phyloP scores from a whole-genome alignment of 2,329 filamentous ascomycete species.

The Rosellinia necatrix region DNA sequence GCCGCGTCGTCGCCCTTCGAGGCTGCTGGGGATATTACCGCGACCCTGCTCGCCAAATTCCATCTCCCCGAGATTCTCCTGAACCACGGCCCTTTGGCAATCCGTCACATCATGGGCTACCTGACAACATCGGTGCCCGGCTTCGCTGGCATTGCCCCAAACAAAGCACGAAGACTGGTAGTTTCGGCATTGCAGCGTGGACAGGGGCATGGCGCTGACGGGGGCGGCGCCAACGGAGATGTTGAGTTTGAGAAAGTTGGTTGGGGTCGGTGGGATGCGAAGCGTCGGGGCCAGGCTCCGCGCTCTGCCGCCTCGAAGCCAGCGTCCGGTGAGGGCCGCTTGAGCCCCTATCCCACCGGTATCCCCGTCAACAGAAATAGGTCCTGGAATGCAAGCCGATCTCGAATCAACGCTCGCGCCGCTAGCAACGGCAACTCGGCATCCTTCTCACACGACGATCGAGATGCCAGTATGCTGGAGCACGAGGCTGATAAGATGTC shows the following conservation, averaged over 20 bases:
- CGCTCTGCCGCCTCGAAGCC: slow-evolving; percentile 48
- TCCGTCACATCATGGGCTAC: slow-evolving; percentile 94
- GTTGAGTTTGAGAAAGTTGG: slow-evolving; percentile 94
- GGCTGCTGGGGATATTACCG: slow-evolving; percentile 80
- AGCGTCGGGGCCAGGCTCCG: slow-evolving; percentile 67
- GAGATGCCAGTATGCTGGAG: slow-evolving; percentile 71
- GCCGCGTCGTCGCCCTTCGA: slow-evolving; percentile 63
- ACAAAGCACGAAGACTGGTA: slow-evolving; percentile 87
- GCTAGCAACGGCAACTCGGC: slow-evolving; percentile 72
- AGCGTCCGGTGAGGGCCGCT: slow-evolving; percentile 48
- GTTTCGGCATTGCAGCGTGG: slow-evolving; percentile 87
- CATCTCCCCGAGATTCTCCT: slow-evolving; percentile 90
- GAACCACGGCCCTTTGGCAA: slow-evolving; percentile 86
- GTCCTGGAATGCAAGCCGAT: slow-evolving; percentile 51
- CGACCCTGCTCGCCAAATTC: slow-evolving; percentile 82
- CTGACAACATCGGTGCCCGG: slow-evolving; percentile 91
- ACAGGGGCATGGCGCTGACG: slow-evolving; percentile 56
- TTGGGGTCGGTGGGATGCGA: slow-evolving; percentile 95
- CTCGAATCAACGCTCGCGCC: slow-evolving; percentile 55
- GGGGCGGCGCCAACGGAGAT: slow-evolving; percentile 67
- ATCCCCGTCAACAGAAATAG: slow-evolving; percentile 60
- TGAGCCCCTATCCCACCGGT: slow-evolving; percentile 51
- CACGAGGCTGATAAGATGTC: slow-evolving; percentile 97
- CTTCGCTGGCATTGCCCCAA: slow-evolving; percentile 84
- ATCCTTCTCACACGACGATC: slow-evolving; percentile 75